Conservation (phyloP, 768 basidiomycete genomes). For the Mycena pura region DNA sequence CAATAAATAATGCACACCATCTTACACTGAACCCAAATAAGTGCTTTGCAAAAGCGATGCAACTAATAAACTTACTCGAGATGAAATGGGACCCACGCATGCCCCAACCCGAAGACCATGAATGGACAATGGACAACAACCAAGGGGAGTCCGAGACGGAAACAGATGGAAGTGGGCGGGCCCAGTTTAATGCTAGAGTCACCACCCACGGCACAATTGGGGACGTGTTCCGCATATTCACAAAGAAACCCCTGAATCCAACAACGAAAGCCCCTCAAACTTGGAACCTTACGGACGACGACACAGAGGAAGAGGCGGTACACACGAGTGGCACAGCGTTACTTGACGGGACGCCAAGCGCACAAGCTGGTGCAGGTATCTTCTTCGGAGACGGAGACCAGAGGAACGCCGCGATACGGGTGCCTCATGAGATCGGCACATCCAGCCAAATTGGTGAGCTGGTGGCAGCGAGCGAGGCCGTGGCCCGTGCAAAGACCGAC, state of each 20-base stretch:
- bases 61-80: neutral
- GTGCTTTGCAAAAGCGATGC: neutral
- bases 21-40: neutral
- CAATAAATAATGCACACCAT: too few relatives aligned
- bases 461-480: constrained; percentile 1
- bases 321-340: too few relatives aligned
- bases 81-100: constrained; percentile 1
- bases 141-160: constrained; percentile 13
- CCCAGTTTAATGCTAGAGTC: too few relatives aligned
- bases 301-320: too few relatives aligned
- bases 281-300: too few relatives aligned
- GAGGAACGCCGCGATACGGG: neutral
- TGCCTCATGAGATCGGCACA: neutral
- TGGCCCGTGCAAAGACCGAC: too few relatives aligned
- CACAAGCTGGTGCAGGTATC: constrained; percentile 1
- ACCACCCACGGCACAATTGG: too few relatives aligned
- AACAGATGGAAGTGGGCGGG: constrained; percentile 7
- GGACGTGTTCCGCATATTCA: too few relatives aligned
- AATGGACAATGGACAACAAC: neutral
- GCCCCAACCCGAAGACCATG: constrained; percentile 2
- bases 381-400: constrained; percentile 1
- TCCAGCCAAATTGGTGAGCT: constrained; percentile 15
- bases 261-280: too few relatives aligned
- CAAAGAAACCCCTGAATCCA: too few relatives aligned
- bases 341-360: too few relatives aligned